Base-by-base conservation (phyloP, 2,329 filamentous ascomycete species). In the Pseudogymnoascus verrucosus region DNA sequence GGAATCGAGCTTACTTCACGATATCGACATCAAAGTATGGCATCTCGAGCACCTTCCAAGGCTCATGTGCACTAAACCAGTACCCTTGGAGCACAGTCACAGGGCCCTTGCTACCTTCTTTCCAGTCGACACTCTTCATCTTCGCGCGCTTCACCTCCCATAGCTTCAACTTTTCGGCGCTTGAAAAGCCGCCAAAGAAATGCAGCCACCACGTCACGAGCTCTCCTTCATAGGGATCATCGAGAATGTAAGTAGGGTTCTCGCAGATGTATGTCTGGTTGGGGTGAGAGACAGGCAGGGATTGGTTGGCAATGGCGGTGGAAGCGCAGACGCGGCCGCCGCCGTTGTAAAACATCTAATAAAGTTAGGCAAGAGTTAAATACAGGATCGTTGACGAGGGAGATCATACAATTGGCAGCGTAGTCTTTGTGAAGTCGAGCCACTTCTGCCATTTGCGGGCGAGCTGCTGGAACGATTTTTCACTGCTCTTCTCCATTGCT, bases 161-260 rank as follows among this genome's bases (percentile, higher is more conserved):
- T 0, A 78, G 67, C 5, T 70, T 66, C 5, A 74, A 60, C 61
- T 74, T 76, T 3, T 78, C 75, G 0, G 69, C 62, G 14, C 69
- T 65, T 1, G 72, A 69, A 21, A 78, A 26, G 4, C 67, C 67
- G 2, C 71, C 71, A 37, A 77, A 78, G 64, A 78, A 75, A 44
- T 78, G 72, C 8, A 79, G 67, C 63, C 76, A 78, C 44, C 74
- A 78, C 0, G 75, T 75, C 37, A 79, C 73, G 0, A 78, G 71
- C 65, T 79, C 77, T 47, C 77, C 77, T 64, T 79, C 77, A 51
- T 77, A 78, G 1, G 77, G 77, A 61, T 78, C 77, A 47, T 79
- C 74, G 2, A 79, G 70, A 16, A 70, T 69, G 0, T 67, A 68
- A 4, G 64, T 67, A 54, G 47, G 47, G 36, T 69, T 71, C 65